phyloP scores from a whole-genome alignment of 768 basidiomycete genomes.

The Butyriboletus loyo region DNA sequence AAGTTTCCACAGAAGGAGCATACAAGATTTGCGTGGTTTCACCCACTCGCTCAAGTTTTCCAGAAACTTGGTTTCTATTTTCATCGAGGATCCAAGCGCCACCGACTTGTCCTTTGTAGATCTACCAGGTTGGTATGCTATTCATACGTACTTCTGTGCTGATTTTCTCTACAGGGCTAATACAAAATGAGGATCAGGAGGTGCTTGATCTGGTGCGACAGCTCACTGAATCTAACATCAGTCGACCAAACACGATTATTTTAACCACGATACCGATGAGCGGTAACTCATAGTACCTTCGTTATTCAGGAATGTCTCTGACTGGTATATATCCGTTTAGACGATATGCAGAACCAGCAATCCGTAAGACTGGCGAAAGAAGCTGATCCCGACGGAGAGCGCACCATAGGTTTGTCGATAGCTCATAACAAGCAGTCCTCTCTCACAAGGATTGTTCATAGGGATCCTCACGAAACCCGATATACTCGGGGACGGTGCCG shows the following conservation, averaged over 20 bases:
- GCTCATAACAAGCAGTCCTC: not conserved
- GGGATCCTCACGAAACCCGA: slow-evolving; percentile 75
- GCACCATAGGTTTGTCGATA: slow-evolving; percentile 56
- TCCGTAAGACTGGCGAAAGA: slow-evolving; percentile 52
- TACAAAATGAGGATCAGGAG: slow-evolving; percentile 47
- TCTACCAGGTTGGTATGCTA: slow-evolving; percentile 42
- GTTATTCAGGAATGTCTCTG: not conserved
- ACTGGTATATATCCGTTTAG: slow-evolving; percentile 30
- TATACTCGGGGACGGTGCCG: slow-evolving; percentile 42
- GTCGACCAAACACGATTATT: slow-evolving; percentile 51
- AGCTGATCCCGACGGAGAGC: slow-evolving; percentile 50
- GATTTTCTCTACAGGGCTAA: slow-evolving; percentile 42
- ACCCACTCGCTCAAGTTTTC: slow-evolving; percentile 40
- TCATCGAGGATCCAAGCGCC: slow-evolving; percentile 40
- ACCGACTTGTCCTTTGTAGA: slow-evolving; percentile 54
- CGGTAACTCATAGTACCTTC: slow-evolving; percentile 34
- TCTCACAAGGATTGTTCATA: slow-evolving; percentile 22
- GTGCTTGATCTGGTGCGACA: slow-evolving; percentile 44
- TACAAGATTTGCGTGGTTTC: slow-evolving; percentile 24
- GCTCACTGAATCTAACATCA: slow-evolving; percentile 49
- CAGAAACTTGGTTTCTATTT: slow-evolving; percentile 47
- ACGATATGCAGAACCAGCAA: slow-evolving; percentile 65
- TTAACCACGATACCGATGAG: slow-evolving; percentile 65
- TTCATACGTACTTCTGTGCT: not conserved
- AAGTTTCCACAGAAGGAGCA: slow-evolving; percentile 22